These are phyloP conservation scores for Suillus hirtellus DNA, from an alignment of 768 basidiomycete genomes.

Conservation along the genomic window DNA sequence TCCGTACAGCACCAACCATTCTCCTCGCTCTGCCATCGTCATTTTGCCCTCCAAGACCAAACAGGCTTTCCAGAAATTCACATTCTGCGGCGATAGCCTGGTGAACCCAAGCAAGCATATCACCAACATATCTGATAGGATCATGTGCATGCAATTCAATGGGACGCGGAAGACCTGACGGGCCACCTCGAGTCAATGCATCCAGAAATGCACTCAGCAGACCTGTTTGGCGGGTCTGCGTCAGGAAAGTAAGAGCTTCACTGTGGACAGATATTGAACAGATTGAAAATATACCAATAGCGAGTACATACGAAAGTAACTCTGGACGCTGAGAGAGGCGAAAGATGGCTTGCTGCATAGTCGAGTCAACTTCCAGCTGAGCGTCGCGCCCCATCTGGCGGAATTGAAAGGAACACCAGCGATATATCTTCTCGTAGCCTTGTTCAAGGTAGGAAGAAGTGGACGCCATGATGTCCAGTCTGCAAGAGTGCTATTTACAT, in stretches of 20 bases:
- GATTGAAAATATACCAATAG: neutral
- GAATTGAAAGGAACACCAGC: slow-evolving; percentile 86
- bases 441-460: slow-evolving; percentile 84
- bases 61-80: slow-evolving; percentile 89
- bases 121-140: slow-evolving; percentile 93
- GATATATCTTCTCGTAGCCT: slow-evolving; percentile 85
- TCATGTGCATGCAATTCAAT: slow-evolving; percentile 99
- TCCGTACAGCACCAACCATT: slow-evolving; percentile 76
- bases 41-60: slow-evolving; percentile 54
- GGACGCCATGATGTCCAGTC: slow-evolving; percentile 85
- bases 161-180: slow-evolving; percentile 81
- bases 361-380: slow-evolving; percentile 64
- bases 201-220: slow-evolving; percentile 81
- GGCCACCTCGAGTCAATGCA: slow-evolving; percentile 87
- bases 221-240: slow-evolving; percentile 79
- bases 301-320: slow-evolving; percentile 46
- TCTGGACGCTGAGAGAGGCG: slow-evolving; percentile 79
- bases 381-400: slow-evolving; percentile 73
- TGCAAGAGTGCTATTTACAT: slow-evolving; percentile 31
- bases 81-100: slow-evolving; percentile 93
- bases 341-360: slow-evolving; percentile 70
- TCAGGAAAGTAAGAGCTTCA: slow-evolving; percentile 75
- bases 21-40: slow-evolving; percentile 28
- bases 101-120: slow-evolving; percentile 99
- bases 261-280: slow-evolving; percentile 33